phyloP scores from a whole-genome alignment of 805 yeast species.

The Lipomyces starkeyi region DNA sequence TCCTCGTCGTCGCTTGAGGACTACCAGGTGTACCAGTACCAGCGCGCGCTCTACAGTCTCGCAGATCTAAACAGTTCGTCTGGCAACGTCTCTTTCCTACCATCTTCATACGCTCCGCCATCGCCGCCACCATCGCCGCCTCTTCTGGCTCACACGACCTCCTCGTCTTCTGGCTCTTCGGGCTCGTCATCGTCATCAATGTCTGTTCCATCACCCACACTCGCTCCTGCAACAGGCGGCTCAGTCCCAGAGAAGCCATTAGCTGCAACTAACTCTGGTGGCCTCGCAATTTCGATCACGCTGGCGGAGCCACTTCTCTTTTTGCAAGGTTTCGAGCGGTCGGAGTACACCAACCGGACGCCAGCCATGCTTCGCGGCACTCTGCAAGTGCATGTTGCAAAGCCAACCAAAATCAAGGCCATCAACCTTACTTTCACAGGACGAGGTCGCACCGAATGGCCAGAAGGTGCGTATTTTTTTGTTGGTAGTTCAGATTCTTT shows the following conservation, averaged over 20 bases:
- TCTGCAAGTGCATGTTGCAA: conserved; percentile 67
- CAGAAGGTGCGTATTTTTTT: conserved; percentile 68
- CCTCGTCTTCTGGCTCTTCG: conserved; percentile 14
- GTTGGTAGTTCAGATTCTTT: neutral
- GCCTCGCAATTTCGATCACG: conserved; percentile 72
- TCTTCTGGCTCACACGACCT: conserved; percentile 18
- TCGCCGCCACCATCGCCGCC: conserved; percentile 24
- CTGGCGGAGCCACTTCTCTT: conserved; percentile 82
- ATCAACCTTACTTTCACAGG: conserved; percentile 71
- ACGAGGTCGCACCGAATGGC: conserved; percentile 85
- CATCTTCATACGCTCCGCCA: conserved; percentile 14
- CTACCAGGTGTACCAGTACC: conserved; percentile 7
- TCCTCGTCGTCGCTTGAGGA: conserved; percentile 2
- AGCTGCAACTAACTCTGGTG: conserved; percentile 47
- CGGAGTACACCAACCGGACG: conserved; percentile 68
- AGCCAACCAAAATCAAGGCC: conserved; percentile 72
- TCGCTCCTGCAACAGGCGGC: conserved; percentile 4
- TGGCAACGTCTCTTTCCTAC: conserved; percentile 11
- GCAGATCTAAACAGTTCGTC: conserved; percentile 10
- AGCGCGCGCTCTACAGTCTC: conserved; percentile 14
- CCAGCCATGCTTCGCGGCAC: conserved; percentile 86
- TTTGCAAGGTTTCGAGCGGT: conserved; percentile 77
- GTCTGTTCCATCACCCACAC: neutral
- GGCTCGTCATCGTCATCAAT: conserved; percentile 8
- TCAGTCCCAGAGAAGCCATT: conserved; percentile 33